Evolutionary conservation across 139 green algal species (phyloP), one percentile per base, ranked within the genome.

Genomic region (Chlorella sorokiniana): DNA sequence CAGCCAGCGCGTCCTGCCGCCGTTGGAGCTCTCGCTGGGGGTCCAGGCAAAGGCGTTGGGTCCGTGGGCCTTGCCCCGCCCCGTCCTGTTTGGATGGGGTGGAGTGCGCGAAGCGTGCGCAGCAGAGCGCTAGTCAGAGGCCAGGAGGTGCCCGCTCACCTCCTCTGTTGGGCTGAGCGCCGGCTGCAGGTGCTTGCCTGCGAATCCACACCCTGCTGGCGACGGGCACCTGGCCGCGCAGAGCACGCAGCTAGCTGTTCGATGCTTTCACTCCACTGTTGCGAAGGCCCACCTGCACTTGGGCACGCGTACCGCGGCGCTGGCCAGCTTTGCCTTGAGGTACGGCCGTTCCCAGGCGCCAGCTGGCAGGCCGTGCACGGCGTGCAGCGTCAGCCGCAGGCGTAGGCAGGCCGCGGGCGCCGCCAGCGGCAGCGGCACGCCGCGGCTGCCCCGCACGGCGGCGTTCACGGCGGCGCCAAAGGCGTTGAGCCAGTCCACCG

Each of bases 381-480:
- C 29, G 29, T 31, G 35, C 67, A 78, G 44, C 38, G 51, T 18
- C 52, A 83, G 27, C 20, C 71, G 56, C 33, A 86, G 56, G 6
- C 74, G 41, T 40, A 44, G 83, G 31, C 22, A 59, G 56, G 29
- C 31, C 44, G n/a, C 33, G 3, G 81, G 71, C 10, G 11, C 76
- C 16, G 20, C 29, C 54, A 89, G 77, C 33, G 86, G 81, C 76
- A 89, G 74, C 44, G 84, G 84, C 14, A 8, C 22, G 65, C 9
- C 9, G 25, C 44, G 54, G 59, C 82, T 48, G 63, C 79, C 79
- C 69, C 77, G 64, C 5, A 69, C 68, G 8, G 67, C 86, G 7
- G 48, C 1, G 68, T 91, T 92, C 76, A 92, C 29, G 25, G 81
- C 70, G 35, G 76, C 70, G 44, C 86, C 87, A 9, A 91, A 87